Evolutionary conservation across 2,329 filamentous ascomycete species (phyloP).

Genomic region (Sclerotinia glacialis): DNA sequence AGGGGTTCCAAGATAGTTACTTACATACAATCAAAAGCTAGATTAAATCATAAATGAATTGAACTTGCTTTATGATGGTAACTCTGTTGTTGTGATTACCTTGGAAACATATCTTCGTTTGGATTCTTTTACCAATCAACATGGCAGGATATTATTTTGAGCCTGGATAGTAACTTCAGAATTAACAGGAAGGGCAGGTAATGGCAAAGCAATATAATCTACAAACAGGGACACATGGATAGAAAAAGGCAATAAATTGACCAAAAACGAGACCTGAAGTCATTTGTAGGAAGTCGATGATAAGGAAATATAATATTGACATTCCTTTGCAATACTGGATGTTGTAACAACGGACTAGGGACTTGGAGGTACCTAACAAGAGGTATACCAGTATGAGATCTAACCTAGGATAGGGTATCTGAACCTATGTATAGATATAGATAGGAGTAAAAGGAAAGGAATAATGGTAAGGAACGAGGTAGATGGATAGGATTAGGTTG

Average conservation of each 20-base stretch:
- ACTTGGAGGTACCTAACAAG: too few relatives aligned
- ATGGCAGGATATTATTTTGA: background rate
- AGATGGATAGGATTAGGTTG: background rate
- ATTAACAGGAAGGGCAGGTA: background rate
- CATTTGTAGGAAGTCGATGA: too few relatives aligned
- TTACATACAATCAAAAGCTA: background rate
- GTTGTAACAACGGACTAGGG: too few relatives aligned
- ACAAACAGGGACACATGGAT: background rate
- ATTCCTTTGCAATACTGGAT: too few relatives aligned
- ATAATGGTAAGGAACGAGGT: background rate
- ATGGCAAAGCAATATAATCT: background rate
- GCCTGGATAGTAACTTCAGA: background rate
- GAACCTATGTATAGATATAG: too few relatives aligned
- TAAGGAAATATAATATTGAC: background rate
- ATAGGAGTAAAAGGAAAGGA: too few relatives aligned
- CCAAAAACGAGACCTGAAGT: too few relatives aligned
- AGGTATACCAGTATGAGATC: too few relatives aligned
- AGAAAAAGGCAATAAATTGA: background rate
- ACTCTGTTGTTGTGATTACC: background rate
- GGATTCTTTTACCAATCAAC: background rate
- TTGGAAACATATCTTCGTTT: background rate
- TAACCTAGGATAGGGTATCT: too few relatives aligned
- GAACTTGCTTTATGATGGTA: background rate
- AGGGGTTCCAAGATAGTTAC: constrained; percentile 6
- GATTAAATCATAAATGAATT: background rate